Evolutionary conservation across 345 rosid species (phyloP).

Genomic region (Viola odorata): DNA sequence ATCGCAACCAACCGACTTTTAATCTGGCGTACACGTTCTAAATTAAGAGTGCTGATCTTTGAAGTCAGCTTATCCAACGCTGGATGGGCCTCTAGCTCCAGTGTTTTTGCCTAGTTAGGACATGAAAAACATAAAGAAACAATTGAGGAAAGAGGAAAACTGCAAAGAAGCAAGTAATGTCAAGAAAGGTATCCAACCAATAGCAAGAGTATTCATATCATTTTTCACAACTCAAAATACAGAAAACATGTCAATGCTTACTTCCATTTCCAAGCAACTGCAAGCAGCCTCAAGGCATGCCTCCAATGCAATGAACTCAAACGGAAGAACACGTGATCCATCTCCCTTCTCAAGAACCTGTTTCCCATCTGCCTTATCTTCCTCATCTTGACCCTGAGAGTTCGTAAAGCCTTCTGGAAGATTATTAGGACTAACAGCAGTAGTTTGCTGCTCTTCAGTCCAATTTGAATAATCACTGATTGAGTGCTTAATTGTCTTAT

Average conservation of each 20-base stretch:
- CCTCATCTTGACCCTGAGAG: constrained; percentile 31
- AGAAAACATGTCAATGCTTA: constrained; percentile 17
- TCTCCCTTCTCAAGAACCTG: constrained; percentile 59
- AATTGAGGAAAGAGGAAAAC: background rate
- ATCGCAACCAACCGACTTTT: constrained; percentile 67
- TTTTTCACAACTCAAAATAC: constrained; percentile 18
- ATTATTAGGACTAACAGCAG: constrained; percentile 22
- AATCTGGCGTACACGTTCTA: constrained; percentile 64
- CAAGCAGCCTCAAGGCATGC: constrained; percentile 73
- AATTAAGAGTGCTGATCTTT: constrained; percentile 65
- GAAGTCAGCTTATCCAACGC: constrained; percentile 69
- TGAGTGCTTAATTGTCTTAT: too few relatives aligned
- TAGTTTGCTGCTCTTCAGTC: constrained; percentile 37
- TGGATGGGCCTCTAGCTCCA: constrained; percentile 67
- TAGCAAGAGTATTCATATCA: constrained; percentile 23
- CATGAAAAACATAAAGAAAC: constrained; percentile 6
- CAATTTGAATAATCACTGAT: constrained; percentile 40
- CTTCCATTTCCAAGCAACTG: constrained; percentile 61
- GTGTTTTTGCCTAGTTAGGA: constrained; percentile 41
- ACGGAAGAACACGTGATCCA: constrained; percentile 50
- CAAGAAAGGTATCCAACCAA: constrained; percentile 2
- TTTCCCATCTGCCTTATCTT: constrained; percentile 43
- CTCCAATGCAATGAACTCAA: constrained; percentile 67
- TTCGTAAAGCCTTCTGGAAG: constrained; percentile 25
- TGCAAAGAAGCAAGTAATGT: background rate